A percentile compares a stretch with the other conserved stretches of the same genome.
Conservation (phyloP, 2,329 filamentous ascomycete species). For the Aspergillus japonicus region DNA sequence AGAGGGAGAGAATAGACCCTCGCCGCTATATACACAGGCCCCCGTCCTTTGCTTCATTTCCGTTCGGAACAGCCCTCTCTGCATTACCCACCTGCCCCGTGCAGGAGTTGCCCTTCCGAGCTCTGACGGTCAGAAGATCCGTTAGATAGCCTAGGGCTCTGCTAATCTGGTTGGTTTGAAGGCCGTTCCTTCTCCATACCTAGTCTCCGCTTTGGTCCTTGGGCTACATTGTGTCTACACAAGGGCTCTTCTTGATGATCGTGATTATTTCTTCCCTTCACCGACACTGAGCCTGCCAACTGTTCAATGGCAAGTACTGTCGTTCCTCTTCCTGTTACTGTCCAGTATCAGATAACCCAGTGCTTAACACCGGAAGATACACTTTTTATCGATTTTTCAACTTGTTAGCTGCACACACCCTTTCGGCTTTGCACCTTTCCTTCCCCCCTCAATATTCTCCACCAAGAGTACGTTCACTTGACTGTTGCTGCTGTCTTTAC, state of each 20-base stretch:
- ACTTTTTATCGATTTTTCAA: too few species aligned
- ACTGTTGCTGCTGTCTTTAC: background rate
- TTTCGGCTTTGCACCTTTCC: background rate
- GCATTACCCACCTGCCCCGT: conserved; percentile 12
- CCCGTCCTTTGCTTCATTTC: conserved; percentile 15
- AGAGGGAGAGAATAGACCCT: background rate
- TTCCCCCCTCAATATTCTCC: background rate
- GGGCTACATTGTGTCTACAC: conserved; percentile 6
- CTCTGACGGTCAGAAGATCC: conserved; percentile 6
- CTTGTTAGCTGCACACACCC: background rate
- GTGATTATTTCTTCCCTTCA: conserved; percentile 1
- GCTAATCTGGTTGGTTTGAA: conserved; percentile 7
- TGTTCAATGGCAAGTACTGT: background rate
- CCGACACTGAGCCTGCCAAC: background rate
- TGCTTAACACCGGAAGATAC: background rate
- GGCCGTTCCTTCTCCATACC: conserved; percentile 14
- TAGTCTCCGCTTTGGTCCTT: conserved; percentile 7
- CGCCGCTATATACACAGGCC: conserved; percentile 5
- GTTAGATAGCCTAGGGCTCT: conserved; percentile 7
- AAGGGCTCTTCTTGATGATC: background rate
- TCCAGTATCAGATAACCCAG: background rate
- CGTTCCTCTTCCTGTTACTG: background rate
- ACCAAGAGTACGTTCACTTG: conserved; percentile 3
- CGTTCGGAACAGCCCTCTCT: conserved; percentile 8
- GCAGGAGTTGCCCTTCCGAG: conserved; percentile 15